These are phyloP conservation scores for Phoma sp. DNA, from an alignment of 2,329 filamentous ascomycete species.

Conservation along the genomic window DNA sequence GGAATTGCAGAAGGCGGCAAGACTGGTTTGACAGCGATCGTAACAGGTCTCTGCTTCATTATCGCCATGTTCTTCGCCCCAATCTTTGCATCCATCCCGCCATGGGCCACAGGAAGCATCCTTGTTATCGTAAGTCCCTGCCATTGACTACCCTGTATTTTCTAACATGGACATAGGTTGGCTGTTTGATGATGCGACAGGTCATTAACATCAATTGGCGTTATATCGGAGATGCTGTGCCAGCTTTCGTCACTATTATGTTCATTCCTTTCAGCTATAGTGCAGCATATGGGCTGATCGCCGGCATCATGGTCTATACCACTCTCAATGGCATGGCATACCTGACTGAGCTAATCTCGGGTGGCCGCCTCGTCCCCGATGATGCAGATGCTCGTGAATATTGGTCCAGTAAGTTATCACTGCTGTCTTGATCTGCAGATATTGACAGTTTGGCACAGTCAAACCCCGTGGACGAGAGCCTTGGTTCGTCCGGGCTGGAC, in stretches of 20 bases:
- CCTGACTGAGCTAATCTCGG: conserved; percentile 67
- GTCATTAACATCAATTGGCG: conserved; percentile 85
- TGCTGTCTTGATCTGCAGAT: neutral
- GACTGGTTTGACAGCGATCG: conserved; percentile 80
- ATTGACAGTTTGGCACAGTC: conserved; percentile 31
- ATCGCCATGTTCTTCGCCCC: conserved; percentile 88
- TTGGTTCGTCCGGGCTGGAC: conserved; percentile 42
- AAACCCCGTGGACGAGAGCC: conserved; percentile 41
- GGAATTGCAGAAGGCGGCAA: conserved; percentile 87
- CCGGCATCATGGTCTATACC: conserved; percentile 76
- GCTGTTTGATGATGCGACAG: conserved; percentile 77
- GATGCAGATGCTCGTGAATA: conserved; percentile 78
- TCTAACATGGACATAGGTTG: conserved; percentile 49
- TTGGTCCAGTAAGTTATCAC: conserved; percentile 72
- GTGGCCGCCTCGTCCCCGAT: conserved; percentile 73
- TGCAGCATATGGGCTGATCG: conserved; percentile 85
- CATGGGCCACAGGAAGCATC: conserved; percentile 87
- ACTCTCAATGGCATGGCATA: conserved; percentile 74
- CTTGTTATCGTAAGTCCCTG: conserved; percentile 68
- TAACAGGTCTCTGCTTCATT: conserved; percentile 82
- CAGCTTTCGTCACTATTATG: conserved; percentile 81
- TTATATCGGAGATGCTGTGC: conserved; percentile 82
- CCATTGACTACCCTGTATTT: neutral
- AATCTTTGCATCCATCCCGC: conserved; percentile 86
- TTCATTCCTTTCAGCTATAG: conserved; percentile 91